Percentiles rank a stretch among this genome's conserved stretches.
phyloP scores from a whole-genome alignment of 1,284 basidiomycete species.

The Psilocybe mexicana region DNA sequence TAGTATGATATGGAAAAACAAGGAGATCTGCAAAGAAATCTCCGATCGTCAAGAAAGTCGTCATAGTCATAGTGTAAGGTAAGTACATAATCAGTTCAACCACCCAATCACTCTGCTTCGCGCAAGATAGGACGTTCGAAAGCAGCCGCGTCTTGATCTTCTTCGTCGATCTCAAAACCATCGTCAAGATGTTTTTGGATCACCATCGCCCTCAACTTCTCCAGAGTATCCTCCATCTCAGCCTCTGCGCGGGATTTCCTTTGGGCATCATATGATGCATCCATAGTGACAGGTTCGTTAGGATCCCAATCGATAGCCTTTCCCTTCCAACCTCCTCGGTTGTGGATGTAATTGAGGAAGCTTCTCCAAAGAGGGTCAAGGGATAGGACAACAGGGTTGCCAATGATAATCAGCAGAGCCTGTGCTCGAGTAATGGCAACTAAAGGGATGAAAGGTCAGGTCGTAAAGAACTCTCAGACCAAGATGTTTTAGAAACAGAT shows the following conservation, averaged over 20 bases:
- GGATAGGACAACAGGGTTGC: conserved; percentile 53
- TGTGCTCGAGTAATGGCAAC: conserved; percentile 60
- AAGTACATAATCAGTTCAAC: neutral
- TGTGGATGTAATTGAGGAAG: conserved; percentile 53
- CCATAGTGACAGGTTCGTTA: conserved; percentile 20
- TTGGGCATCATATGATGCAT: conserved; percentile 22
- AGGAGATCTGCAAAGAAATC: neutral
- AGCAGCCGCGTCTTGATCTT: conserved; percentile 26
- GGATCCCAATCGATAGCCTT: conserved; percentile 49
- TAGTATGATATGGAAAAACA: neutral
- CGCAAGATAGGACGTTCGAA: conserved; percentile 31
- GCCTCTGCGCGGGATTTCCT: conserved; percentile 24
- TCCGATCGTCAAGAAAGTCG: neutral
- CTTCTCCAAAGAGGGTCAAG: conserved; percentile 58
- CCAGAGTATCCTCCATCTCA: conserved; percentile 33
- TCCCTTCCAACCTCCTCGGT: conserved; percentile 52
- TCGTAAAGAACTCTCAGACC: neutral
- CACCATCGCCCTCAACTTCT: conserved; percentile 31
- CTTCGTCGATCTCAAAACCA: conserved; percentile 27
- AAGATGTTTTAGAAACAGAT: neutral
- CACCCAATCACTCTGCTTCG: conserved; percentile 27
- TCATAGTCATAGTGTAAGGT: neutral
- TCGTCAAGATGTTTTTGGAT: conserved; percentile 30
- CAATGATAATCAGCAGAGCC: conserved; percentile 55
- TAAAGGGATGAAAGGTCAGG: conserved; percentile 22